Base-by-base conservation (phyloP, 2,329 filamentous ascomycete genomes). In the Ceratocystis alfenasii region DNA sequence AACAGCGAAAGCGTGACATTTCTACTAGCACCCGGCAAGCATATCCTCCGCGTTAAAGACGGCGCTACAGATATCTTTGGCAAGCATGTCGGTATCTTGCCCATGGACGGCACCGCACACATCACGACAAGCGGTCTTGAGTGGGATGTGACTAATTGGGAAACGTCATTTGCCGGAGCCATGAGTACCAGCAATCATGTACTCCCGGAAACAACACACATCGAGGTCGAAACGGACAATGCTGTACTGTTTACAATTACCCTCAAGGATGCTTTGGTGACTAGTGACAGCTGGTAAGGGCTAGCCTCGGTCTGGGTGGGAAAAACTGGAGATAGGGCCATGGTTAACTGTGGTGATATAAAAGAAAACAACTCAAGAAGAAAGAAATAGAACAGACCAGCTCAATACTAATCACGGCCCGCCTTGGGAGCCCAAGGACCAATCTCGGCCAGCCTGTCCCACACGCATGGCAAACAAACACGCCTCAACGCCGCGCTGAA, bases 141-240 rank as follows among this genome's bases (percentile, higher is more conserved):
- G 73, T 99, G 94, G 94, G 91, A 99, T 75, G 89, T 99, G 1
- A 73, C 80, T 67, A 79, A 90, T 68, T 96, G 93, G 91, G 76
- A 82, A 69, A 96, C 88, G 0, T 79, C 83, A 71, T 88, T 94
- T 73, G 88, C 88, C 6, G 86, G 85, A 0, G 80, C 82, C 70
- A 72, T 93, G 67, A 92, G 88, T 73, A 93, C 89, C 66, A 94
- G 89, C 74, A 94, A 94, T 74, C 87, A 90, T 71, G 83, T 92
- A 30, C 70, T 81, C 68, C 81, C 81, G 0, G 78, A 78, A 60
- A 83, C 81, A 3, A 78, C 80, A 62, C 80, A 84, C 3, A 81
- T 91, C 25, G 80, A 83, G 69, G 77, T 93, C 45, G 76, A 81
- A 72, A 86, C 86, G 28, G 81, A 79, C 41, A 81, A 79, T 69